Conservation (phyloP, 2,329 filamentous ascomycete genomes). For the Verticillium zaregamsianum region DNA sequence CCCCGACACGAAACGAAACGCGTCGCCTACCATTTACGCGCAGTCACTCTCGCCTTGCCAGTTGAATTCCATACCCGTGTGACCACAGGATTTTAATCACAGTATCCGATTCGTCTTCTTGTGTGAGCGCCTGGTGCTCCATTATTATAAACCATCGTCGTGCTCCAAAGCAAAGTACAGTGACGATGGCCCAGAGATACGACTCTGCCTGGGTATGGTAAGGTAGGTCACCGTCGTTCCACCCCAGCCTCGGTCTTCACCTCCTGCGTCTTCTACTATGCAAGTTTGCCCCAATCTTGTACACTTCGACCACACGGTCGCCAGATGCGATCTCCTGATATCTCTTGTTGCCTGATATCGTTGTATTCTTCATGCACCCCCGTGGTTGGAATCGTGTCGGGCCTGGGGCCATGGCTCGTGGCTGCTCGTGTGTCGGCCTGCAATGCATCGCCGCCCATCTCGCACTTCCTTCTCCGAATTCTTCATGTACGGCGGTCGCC, state of each 20-base stretch:
- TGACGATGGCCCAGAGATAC: background rate
- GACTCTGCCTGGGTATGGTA: background rate
- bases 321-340: background rate
- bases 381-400: background rate
- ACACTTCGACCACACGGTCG: background rate
- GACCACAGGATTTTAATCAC: background rate
- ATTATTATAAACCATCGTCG: background rate
- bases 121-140: background rate
- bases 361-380: background rate
- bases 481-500: background rate
- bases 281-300: slow-evolving; percentile 1
- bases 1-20: no score
- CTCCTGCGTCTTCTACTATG: background rate
- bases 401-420: background rate
- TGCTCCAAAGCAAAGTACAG: background rate
- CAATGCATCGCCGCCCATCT: background rate
- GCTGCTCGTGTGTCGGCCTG: background rate
- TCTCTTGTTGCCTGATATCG: background rate
- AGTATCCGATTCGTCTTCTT: background rate
- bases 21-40: no score
- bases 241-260: background rate
- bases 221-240: no score
- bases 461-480: background rate
- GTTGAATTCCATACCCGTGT: background rate
- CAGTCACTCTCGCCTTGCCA: no score